A percentile compares a stretch with the other conserved stretches of the same genome.
phyloP scores from a whole-genome alignment of 2,329 filamentous ascomycete species.

The Penicillium palitans region DNA sequence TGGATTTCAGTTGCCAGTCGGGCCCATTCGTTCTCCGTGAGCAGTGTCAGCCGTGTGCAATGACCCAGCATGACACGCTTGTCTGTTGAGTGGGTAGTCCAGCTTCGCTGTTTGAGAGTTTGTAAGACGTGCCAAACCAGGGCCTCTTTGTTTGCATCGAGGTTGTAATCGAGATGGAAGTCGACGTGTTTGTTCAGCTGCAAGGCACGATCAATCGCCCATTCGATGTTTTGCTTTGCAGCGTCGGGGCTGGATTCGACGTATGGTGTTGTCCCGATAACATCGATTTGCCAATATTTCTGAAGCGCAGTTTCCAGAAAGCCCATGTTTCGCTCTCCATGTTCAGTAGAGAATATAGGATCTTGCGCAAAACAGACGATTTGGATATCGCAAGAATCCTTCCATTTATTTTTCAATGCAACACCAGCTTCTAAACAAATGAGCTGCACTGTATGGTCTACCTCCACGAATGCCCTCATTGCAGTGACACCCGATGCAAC shows the following conservation, averaged over 20 bases:
- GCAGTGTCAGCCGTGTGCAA: slow-evolving; percentile 65
- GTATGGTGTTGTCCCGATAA: slow-evolving; percentile 68
- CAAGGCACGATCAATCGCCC: slow-evolving; percentile 60
- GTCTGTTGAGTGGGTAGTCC: slow-evolving; percentile 45
- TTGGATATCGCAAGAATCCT: slow-evolving; percentile 59
- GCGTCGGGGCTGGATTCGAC: slow-evolving; percentile 58
- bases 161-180: slow-evolving; percentile 71
- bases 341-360: slow-evolving; percentile 61
- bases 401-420: slow-evolving; percentile 57
- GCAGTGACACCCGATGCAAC: slow-evolving; percentile 65
- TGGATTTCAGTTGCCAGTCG: slow-evolving; percentile 52
- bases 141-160: slow-evolving; percentile 53
- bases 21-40: slow-evolving; percentile 52
- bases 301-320: slow-evolving; percentile 52
- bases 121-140: slow-evolving; percentile 58
- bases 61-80: slow-evolving; percentile 65
- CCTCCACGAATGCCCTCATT: slow-evolving; percentile 70
- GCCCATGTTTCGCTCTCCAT: slow-evolving; percentile 53
- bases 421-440: slow-evolving; percentile 61
- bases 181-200: slow-evolving; percentile 59
- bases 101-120: slow-evolving; percentile 51
- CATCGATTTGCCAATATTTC: slow-evolving; percentile 51
- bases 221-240: slow-evolving; percentile 60
- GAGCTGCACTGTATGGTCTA: slow-evolving; percentile 62
- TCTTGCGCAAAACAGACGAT: slow-evolving; percentile 72